phyloP scores from a whole-genome alignment of 192 early-diverging fungal species.

The Linnemannia schmuckeri region DNA sequence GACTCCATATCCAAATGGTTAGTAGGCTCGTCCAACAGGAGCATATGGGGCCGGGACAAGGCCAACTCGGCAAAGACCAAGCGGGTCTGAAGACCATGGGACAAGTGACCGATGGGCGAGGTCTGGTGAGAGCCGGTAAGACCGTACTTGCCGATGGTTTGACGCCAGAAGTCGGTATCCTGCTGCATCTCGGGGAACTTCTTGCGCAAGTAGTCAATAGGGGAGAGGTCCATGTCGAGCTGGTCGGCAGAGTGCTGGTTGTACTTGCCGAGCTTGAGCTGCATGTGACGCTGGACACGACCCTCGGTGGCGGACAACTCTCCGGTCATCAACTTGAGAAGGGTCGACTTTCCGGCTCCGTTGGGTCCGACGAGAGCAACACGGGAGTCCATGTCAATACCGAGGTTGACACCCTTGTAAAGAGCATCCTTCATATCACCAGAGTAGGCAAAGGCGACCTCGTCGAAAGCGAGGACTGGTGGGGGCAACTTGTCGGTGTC shows the following conservation, averaged over 20 bases:
- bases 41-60: constrained; percentile 89
- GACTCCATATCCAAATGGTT: constrained; percentile 95
- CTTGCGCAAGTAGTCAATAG: constrained; percentile 92
- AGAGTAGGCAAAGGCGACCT: constrained; percentile 94
- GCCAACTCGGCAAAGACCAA: constrained; percentile 97
- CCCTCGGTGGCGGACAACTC: constrained; percentile 88
- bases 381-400: constrained; percentile 98
- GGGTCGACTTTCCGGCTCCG: constrained; percentile 95
- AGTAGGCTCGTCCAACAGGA: constrained; percentile 99
- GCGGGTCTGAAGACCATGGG: constrained; percentile 95
- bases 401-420: constrained; percentile 92
- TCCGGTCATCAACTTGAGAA: constrained; percentile 97
- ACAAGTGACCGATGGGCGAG: constrained; percentile 87
- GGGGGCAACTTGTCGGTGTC: constrained; percentile 91
- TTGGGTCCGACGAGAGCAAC: constrained; percentile 98
- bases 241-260: constrained; percentile 98
- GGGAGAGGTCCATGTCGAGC: constrained; percentile 86
- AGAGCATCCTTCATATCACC: constrained; percentile 86
- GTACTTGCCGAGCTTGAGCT: constrained; percentile 96
- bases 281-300: constrained; percentile 89
- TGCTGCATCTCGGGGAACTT: constrained; percentile 86
- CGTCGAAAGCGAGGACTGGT: constrained; percentile 93
- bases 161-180: constrained; percentile 92
- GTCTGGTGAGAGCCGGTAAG: constrained; percentile 94
- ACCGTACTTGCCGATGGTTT: constrained; percentile 93